Base-by-base conservation (phyloP, 2,329 filamentous ascomycete genomes). In the Claviceps pazoutovae region DNA sequence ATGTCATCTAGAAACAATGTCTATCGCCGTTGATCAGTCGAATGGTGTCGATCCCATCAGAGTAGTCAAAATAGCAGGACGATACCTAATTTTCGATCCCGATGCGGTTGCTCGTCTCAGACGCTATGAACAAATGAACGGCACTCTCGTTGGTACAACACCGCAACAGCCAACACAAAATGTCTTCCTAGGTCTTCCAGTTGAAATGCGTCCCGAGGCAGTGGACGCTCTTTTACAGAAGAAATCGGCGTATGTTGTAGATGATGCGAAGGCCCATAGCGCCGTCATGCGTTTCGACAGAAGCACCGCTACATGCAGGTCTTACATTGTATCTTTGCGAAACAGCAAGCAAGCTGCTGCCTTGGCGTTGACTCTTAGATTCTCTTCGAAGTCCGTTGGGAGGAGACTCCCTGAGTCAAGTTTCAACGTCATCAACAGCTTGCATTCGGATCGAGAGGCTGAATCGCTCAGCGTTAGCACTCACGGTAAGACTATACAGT, bases 121-220 rank as follows among this genome's bases (percentile, higher is more conserved):
- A 58, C 82, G 86, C 56, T 74, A 81, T 60, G 79, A 95, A 71
- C 83, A 88, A 65, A 88, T 95, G 60, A 91, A 86, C 62, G 89
- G 89, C 56, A 84, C 93, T 36, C 75, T 95, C 51, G 83, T 87
- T 54, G 93, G 93, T 53, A 90, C 87, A 7, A 81, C 95, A 34
- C 91, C 93, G 2, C 90, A 97, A 68, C 84, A 88, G 53, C 89
- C 90, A 5, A 91, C 94, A 60, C 93, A 98, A 69, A 97, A 95
- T 69, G 79, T 95, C 53, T 97, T 97, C 64, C 78, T 91, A 53
- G 88, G 90, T 46, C 71, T 97, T 48, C 93, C 93, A 2, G 71
- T 97, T 26, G 86, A 96, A 71, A 74, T 98, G 45, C 87, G 93
- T 72, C 84, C 88, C 1, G 93, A 97, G 69, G 93, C 98, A 71